Percentiles rank a stretch among this genome's conserved stretches.
These are phyloP conservation scores for Colletotrichum musae DNA, from an alignment of 2,329 filamentous ascomycete species.

Conservation along the genomic window DNA sequence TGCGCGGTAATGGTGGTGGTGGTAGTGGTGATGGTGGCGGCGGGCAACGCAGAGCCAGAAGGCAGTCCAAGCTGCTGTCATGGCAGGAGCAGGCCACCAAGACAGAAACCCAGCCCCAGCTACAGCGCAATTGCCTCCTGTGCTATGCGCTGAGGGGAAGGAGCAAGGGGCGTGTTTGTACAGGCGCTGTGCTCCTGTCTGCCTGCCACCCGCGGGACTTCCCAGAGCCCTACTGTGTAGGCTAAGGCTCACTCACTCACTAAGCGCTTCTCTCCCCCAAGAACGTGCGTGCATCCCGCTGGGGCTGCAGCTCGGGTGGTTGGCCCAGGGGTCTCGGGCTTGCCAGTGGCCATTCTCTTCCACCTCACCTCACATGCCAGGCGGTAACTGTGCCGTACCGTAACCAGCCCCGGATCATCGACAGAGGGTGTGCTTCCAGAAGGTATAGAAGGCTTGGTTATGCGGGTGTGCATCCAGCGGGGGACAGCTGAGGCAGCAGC, in stretches of 20 bases:
- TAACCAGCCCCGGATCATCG: neutral
- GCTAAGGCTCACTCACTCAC: slow-evolving; percentile 30
- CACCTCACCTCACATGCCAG: slow-evolving; percentile 16
- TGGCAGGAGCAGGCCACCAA: slow-evolving; percentile 8
- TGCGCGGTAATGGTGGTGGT: too few species aligned
- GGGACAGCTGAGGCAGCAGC: neutral
- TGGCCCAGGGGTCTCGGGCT: slow-evolving; percentile 21
- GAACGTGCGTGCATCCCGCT: slow-evolving; percentile 26
- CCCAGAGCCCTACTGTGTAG: neutral
- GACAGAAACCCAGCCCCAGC: too few species aligned
- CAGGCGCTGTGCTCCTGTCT: slow-evolving; percentile 35
- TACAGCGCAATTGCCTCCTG: slow-evolving; percentile 7
- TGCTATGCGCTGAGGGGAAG: slow-evolving; percentile 34
- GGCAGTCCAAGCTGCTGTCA: slow-evolving; percentile 48
- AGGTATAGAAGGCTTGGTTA: slow-evolving; percentile 33
- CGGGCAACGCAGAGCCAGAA: slow-evolving; percentile 30
- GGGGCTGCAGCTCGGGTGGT: slow-evolving; percentile 30
- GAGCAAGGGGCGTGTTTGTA: slow-evolving; percentile 27
- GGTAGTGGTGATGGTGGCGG: slow-evolving; percentile 44
- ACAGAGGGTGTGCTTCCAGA: slow-evolving; percentile 32
- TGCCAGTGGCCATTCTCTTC: slow-evolving; percentile 6
- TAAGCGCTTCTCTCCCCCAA: slow-evolving; percentile 34
- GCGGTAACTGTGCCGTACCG: too few species aligned
- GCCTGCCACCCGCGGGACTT: slow-evolving; percentile 22
- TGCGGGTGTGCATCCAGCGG: slow-evolving; percentile 8